Evolutionary conservation across 345 rosid species (phyloP), one percentile per base, ranked within the genome.

Genomic region (Mercurialis annua): DNA sequence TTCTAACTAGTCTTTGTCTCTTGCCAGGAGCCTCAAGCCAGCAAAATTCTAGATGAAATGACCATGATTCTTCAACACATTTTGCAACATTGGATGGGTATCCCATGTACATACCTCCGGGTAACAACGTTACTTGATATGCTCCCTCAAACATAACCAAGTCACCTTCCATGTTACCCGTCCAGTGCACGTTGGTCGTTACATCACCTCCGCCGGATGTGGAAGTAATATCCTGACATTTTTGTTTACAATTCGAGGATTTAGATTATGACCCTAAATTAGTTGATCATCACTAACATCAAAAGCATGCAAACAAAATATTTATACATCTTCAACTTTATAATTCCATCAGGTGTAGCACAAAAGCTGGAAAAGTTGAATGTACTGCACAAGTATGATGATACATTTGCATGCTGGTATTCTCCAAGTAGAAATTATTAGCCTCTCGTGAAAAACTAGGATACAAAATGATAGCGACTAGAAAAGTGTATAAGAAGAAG

Each of bases 51-150:
- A 90, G 74, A 74, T 90, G 98, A 70, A 93, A 93, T 1, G 96
- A 83, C 79, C 76, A 86, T 5, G 85, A 77, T 59, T 87, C 92
- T 18, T 87, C 86, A 24, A 90, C 84, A 58, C 82, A 71, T 79
- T 82, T 90, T 0, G 90, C 81, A 24, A 90, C 73, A 47, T 89
- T 82, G 34, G 84, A 78, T 0, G 96, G 96, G 65, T 78, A 93
- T 69, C 98, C 98, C 87, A 87, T 81, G 78, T 89, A 88, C 90
- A 90, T 87, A 51, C 97, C 96, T 57, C 96, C 96, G 0, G 96
- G 97, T 73, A 93, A 74, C 60, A 89, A 44, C 1, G 85, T 81
- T 38, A 83, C 72, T 68, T 87, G 92, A 64, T 88, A 93, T n/a
- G 88, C 96, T 62, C 83, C 87, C 11, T 81, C 87, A 24, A 87